phyloP scores from a whole-genome alignment of 495 filamentous ascomycete genomes.

The Elaphomyces granulatus region DNA sequence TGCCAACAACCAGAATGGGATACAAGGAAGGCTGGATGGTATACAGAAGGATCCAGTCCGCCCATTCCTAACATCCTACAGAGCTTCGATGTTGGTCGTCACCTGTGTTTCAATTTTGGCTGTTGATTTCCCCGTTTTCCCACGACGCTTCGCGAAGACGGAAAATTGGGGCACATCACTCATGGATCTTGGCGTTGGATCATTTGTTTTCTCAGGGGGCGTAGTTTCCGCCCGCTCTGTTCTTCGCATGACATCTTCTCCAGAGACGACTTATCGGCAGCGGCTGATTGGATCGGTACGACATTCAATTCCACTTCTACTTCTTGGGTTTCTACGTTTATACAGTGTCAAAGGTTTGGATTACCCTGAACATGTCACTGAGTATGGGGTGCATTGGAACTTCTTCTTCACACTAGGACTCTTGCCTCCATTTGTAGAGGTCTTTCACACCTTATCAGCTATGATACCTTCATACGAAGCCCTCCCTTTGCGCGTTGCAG shows the following conservation, averaged over 20 bases:
- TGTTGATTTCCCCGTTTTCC: conserved; percentile 88
- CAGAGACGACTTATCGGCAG: conserved; percentile 27
- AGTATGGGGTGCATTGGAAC: conserved; percentile 99
- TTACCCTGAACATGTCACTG: conserved; percentile 93
- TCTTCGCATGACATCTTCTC: conserved; percentile 43
- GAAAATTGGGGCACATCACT: conserved; percentile 97
- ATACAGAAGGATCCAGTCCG: conserved; percentile 50
- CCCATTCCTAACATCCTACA: conserved; percentile 82
- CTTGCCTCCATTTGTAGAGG: conserved; percentile 77
- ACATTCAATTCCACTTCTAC: conserved; percentile 69
- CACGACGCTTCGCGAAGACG: conserved; percentile 88
- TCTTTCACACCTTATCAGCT: conserved; percentile 49
- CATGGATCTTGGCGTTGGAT: conserved; percentile 96
- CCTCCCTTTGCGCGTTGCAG: conserved; percentile 49
- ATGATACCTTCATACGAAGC: conserved; percentile 58
- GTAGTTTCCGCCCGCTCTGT: conserved; percentile 78
- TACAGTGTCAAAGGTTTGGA: conserved; percentile 87
- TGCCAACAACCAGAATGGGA: conserved; percentile 17
- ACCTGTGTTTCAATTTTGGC: conserved; percentile 93
- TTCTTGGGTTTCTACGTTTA: conserved; percentile 66
- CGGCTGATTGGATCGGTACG: conserved; percentile 51
- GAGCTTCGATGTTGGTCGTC: conserved; percentile 80
- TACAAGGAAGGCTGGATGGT: conserved; percentile 15
- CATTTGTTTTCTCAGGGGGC: conserved; percentile 94
- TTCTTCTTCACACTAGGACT: conserved; percentile 97